Base-by-base conservation (phyloP, 169 alveolate genomes). In the Cyclospora cayetanensis region DNA sequence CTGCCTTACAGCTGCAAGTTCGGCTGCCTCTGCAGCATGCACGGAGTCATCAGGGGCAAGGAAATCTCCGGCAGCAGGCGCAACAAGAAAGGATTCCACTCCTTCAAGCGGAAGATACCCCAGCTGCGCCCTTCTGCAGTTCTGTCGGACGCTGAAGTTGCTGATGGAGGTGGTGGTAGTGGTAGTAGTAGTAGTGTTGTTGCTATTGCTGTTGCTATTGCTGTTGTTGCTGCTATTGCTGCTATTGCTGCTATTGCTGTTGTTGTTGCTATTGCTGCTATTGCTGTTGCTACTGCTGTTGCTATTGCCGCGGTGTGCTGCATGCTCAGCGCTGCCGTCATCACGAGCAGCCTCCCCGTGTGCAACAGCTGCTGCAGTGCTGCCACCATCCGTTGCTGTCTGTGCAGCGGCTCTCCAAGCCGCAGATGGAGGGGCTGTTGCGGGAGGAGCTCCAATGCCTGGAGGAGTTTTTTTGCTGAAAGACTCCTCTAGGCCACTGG, bases 51-150 rank as follows among this genome's bases (percentile, higher is more conserved):
- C 83, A 3, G 50, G 53, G 25, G 46, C 20, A 65, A n/a, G 31
- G 5, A 42, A n/a, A 27, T 65, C 77, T 18, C 77, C 77, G 11
- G 77, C 77, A 65, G 77, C 77, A 12, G 77, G 77, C 25, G 77
- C 25, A 25, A 65, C 22, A 25, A 65, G 11, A 15, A 22, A 46
- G 34, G 41, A 65, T 3, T 27, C 77, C 34, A 65, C 77, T 12
- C 15, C 43, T 37, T 20, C 15, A 5, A 65, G 77, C 35, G 43
- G 29, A 37, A 27, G 15, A 15, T 25, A 20, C 77, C 31, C 41
- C 42, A 65, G 77, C 77, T 65, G 77, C 77, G 34, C 22, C 77
- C 15, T 65, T 65, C 77, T 20, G 77, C 77, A 29, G 41, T 34
- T 65, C n/a, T 1, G 25, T 37, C 42, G 25, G 77, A 4, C 31